Percentiles rank a stretch among this genome's conserved stretches.
Conservation (phyloP, 2,329 filamentous ascomycete species). For the Cercospora brassicicola region DNA sequence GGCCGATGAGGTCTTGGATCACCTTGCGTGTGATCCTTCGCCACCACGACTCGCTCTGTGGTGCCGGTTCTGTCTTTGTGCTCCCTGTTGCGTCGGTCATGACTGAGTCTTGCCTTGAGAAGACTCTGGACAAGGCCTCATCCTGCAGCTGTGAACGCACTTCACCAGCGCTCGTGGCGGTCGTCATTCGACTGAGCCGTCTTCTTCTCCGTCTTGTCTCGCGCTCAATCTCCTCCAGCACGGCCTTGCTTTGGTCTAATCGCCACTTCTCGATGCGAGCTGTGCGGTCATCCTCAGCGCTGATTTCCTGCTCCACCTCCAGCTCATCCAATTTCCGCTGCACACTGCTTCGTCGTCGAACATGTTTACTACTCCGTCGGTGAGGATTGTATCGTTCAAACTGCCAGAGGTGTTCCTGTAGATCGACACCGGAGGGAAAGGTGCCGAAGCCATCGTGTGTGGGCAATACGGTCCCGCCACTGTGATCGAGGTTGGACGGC, state of each 20-base stretch:
- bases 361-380: constrained; percentile 55
- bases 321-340: constrained; percentile 58
- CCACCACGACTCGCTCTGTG: constrained; percentile 66
- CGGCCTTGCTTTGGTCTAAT: constrained; percentile 79
- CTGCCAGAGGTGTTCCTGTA: constrained; percentile 84
- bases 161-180: constrained; percentile 18
- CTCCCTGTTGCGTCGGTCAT: constrained; percentile 23
- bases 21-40: constrained; percentile 79
- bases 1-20: constrained; percentile 83
- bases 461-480: constrained; percentile 72
- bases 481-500: constrained; percentile 55
- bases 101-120: constrained; percentile 32
- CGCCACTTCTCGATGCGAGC: constrained; percentile 89
- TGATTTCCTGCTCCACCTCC: constrained; percentile 51
- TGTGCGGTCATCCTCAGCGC: constrained; percentile 69
- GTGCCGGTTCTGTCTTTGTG: constrained; percentile 36
- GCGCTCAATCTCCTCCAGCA: constrained; percentile 85
- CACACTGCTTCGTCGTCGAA: constrained; percentile 57
- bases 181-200: constrained; percentile 60
- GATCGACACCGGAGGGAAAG: constrained; percentile 60
- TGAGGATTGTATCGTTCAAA: constrained; percentile 83
- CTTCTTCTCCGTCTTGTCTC: constrained; percentile 68
- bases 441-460: constrained; percentile 88
- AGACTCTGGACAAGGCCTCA: constrained; percentile 19
- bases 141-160: constrained; percentile 22